phyloP scores from a whole-genome alignment of 2,329 filamentous ascomycete genomes.

The Clarireedia homoeocarpa region DNA sequence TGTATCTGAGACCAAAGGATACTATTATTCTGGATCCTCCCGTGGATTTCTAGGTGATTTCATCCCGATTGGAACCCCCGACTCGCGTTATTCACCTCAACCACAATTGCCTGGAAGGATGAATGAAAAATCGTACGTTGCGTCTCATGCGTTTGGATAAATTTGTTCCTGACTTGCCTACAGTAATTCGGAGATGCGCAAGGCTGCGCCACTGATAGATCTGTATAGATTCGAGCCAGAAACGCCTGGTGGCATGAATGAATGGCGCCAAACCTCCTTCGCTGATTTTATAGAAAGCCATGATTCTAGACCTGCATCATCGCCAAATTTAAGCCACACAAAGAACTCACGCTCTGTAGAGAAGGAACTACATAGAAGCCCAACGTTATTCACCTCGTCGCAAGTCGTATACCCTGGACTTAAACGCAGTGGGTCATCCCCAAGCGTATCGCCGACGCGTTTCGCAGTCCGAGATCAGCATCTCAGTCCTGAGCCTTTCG shows the following conservation, averaged over 20 bases:
- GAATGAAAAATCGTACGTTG: not conserved
- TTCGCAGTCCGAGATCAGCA: not conserved
- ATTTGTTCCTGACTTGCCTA: not conserved
- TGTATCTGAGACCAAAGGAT: conserved; percentile 1
- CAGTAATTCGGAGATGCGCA: not conserved
- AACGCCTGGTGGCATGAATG: conserved; percentile 14
- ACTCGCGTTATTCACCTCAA: conserved; percentile 1
- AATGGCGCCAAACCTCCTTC: conserved; percentile 18
- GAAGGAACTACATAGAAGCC: not conserved
- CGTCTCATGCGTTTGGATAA: not conserved
- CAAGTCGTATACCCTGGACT: conserved; percentile 1
- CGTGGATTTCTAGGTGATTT: conserved; percentile 3
- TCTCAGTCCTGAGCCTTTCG: not conserved
- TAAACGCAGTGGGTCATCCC: conserved; percentile 17
- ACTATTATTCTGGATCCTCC: conserved; percentile 1
- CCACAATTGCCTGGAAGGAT: not conserved
- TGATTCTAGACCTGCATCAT: conserved; percentile 9
- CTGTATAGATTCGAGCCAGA: conserved; percentile 24
- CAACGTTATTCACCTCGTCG: not conserved
- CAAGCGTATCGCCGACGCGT: conserved; percentile 7
- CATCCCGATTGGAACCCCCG: conserved; percentile 3
- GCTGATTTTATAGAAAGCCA: conserved; percentile 19
- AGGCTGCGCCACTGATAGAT: conserved; percentile 5
- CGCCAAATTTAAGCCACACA: conserved; percentile 13
- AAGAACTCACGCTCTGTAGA: not conserved